Evolutionary conservation across 2,329 filamentous ascomycete species (phyloP), one percentile per base, ranked within the genome.

Genomic region (Sclerotinia borealis): DNA sequence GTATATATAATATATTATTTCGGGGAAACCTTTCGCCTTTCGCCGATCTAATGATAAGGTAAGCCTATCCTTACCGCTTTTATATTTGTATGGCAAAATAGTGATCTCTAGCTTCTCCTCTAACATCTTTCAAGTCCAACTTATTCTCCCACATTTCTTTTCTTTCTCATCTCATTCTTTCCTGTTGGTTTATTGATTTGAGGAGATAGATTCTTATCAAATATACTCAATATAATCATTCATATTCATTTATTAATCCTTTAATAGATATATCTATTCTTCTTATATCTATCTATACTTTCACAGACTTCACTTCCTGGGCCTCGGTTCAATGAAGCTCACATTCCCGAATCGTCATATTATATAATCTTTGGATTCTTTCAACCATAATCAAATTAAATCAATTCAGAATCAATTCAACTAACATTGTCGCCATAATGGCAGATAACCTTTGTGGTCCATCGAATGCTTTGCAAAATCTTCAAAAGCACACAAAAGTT

Each of bases 401-500:
- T 27, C 17, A 29, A 3, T 22, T 11, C 25, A 10, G 17, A 27
- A 50, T 22, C 47, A 48, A 19, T 3, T n/a, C 19, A 43, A 34
- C 22, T 13, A 13, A 39, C 7, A 56, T 27, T 13, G n/a, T 48
- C 37, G 59, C n/a, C 72, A 70, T 25, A 70, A 90, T 90, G 87
- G 80, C 84, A 59, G 86, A 90, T 71, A 81, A 83, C 69, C 78
- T 89, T 61, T 91, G 88, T 75, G 88, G 88, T 63, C 88, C 88
- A 17, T 89, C 88, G 11, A 91, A 90, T 76, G 81, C 87, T 67
- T 81, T 91, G 45, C 85, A 89, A 71, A 87, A 83, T 71, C 87
- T 90, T 75, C 85, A 88, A 74, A 89, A 90, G 75, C 87, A 90
- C 76, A 80, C 82, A 13, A 80, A 83, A 48, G 79, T 83, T 66